Evolutionary conservation across 768 basidiomycete species (phyloP), one percentile per base, ranked within the genome.

Genomic region (Pisolithus orientalis): DNA sequence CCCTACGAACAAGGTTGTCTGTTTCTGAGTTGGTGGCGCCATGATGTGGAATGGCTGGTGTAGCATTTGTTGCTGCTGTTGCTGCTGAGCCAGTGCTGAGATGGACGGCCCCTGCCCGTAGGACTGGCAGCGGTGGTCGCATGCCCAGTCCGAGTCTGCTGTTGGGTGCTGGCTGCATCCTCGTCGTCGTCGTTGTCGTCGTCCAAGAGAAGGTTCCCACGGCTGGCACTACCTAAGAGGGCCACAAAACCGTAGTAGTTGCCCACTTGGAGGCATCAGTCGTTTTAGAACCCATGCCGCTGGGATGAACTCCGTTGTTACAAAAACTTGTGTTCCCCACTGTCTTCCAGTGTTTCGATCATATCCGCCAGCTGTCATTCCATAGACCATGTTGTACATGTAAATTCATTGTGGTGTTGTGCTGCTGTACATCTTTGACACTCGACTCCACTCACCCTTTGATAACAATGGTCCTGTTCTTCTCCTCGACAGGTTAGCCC

Each of bases 71-170:
- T 90, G 87, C 76, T 87, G 83, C 21, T 21, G 84, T 58, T 90
- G 86, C 76, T 90, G 87, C 76, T 87, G 83, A 76, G 90, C 87
- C 68, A 91, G 85, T 74, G 89, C 86, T 69, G 84, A 85, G 65
- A 92, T 89, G 79, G 90, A 90, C 77, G 90, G 90, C 60, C 90
- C 90, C 71, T 92, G 90, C 69, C 90, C 90, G 72, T 82, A 90
- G 51, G 89, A 89, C n/a, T 60, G 85, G 85, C 80, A 89, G 75
- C 73, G 88, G 83, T 58, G 86, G 85, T 77, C 89, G 88, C 75
- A 90, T 77, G 75, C 90, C 90, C 74, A 92, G 85, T 74, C 88
- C 89, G 66, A 89, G 73, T 66, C 90, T 80, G 74, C 90, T 80
- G 74, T 87, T 90, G 53, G 79, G 76, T 58, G 72, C 65, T 50